These are phyloP conservation scores for Fagopyrum homotropicum DNA, from an alignment of 148 eudicot genomes.

Conservation along the genomic window DNA sequence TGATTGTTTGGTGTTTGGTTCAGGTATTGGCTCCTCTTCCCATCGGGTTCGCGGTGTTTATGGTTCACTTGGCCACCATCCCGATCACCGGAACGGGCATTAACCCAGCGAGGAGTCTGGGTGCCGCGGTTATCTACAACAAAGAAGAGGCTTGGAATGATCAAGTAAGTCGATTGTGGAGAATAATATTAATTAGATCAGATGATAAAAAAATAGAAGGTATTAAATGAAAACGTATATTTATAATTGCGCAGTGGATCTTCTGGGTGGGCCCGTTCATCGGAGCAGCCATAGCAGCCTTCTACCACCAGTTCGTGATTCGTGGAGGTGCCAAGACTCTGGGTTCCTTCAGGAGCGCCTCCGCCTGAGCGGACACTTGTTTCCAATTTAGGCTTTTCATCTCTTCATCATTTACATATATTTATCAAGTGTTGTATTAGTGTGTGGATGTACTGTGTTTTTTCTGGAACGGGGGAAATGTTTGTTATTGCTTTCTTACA, in stretches of 20 bases:
- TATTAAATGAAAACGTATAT: too few relatives aligned
- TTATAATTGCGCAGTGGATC: slow-evolving; percentile 12
- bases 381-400: not conserved
- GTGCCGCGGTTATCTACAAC: slow-evolving; percentile 27
- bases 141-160: slow-evolving; percentile 19
- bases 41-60: slow-evolving; percentile 26
- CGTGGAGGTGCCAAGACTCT: slow-evolving; percentile 41
- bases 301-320: slow-evolving; percentile 45
- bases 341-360: slow-evolving; percentile 42
- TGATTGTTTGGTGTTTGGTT: not conserved
- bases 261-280: slow-evolving; percentile 53
- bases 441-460: not conserved
- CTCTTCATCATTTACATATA: not conserved
- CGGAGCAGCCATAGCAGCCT: slow-evolving; percentile 54
- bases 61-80: slow-evolving; percentile 28
- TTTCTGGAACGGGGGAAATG: not conserved
- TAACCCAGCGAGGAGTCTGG: slow-evolving; percentile 26
- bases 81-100: slow-evolving; percentile 26
- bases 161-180: slow-evolving; percentile 15
- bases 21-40: slow-evolving; percentile 28
- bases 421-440: slow-evolving; percentile 2
- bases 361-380: not conserved
- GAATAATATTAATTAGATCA: too few relatives aligned
- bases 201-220: too few relatives aligned
- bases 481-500: not conserved